Conservation (phyloP, 257 asterid genomes). For the Fraxinus cuspidata region DNA sequence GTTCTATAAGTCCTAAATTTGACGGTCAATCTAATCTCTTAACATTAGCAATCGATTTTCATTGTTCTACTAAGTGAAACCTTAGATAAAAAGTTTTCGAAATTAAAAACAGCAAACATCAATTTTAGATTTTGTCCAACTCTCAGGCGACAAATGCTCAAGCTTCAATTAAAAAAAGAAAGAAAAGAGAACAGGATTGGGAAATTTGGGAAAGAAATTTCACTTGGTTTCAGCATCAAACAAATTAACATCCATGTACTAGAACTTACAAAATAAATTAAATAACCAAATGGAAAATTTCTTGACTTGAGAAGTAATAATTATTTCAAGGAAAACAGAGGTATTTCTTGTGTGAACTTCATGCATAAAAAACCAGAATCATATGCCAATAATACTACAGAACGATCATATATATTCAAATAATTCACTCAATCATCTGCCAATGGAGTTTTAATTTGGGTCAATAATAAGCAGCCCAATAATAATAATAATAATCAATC, state of each 20-base stretch:
- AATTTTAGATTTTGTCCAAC: background rate
- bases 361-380: background rate
- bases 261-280: no score
- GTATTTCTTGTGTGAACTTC: no score
- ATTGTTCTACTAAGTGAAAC: background rate
- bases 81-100: background rate
- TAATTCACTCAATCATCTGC: background rate
- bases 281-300: no score
- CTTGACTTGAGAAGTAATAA: no score
- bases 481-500: conserved; percentile 15
- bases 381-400: background rate
- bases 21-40: background rate
- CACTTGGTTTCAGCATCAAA: no score
- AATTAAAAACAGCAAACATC: no score
- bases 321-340: no score
- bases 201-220: no score
- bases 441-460: background rate
- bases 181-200: no score
- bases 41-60: background rate
- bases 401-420: background rate
- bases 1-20: background rate
- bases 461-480: background rate
- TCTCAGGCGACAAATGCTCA: no score
- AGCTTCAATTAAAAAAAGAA: no score
- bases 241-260: no score